phyloP scores from a whole-genome alignment of 768 basidiomycete species.

The Boletus eberwhitei region DNA sequence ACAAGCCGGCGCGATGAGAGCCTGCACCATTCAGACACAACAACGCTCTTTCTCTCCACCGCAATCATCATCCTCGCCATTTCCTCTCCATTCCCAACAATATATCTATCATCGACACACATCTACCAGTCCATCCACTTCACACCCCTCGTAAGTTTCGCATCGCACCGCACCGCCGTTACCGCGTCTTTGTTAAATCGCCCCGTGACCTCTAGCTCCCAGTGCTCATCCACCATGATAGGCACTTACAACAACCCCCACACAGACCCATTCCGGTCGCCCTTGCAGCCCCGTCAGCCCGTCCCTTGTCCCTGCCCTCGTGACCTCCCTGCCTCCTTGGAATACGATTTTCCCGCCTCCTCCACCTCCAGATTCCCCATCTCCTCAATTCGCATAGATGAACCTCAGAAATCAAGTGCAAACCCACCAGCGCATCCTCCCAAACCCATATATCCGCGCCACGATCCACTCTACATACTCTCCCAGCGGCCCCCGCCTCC shows the following conservation, averaged over 20 bases:
- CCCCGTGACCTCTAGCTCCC: conserved; percentile 7
- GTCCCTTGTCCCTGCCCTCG: conserved; percentile 11
- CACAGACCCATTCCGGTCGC: conserved; percentile 9
- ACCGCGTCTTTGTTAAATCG: conserved; percentile 12
- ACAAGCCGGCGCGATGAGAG: conserved; percentile 28
- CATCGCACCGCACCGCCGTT: not conserved
- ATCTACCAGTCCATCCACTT: not conserved
- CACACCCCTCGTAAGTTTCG: conserved; percentile 3
- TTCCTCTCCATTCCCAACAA: not conserved
- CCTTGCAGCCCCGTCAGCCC: conserved; percentile 17
- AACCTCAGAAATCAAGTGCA: conserved; percentile 19
- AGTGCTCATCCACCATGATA: conserved; percentile 18
- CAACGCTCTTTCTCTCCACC: conserved; percentile 17
- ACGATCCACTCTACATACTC: conserved; percentile 33
- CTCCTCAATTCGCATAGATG: conserved; percentile 37
- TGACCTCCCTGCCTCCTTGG: conserved; percentile 13
- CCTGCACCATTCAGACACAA: conserved; percentile 15
- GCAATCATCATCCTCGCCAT: conserved; percentile 5
- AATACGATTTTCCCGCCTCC: conserved; percentile 24
- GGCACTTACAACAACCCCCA: not conserved
- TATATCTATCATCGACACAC: conserved; percentile 1
- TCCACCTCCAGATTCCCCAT: conserved; percentile 32
- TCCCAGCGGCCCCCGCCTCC: conserved; percentile 19
- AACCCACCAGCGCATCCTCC: conserved; percentile 23
- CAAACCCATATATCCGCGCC: conserved; percentile 27